These are phyloP conservation scores for Blastobotrys elegans DNA, from an alignment of 1,139 yeast genomes.

Conservation along the genomic window DNA sequence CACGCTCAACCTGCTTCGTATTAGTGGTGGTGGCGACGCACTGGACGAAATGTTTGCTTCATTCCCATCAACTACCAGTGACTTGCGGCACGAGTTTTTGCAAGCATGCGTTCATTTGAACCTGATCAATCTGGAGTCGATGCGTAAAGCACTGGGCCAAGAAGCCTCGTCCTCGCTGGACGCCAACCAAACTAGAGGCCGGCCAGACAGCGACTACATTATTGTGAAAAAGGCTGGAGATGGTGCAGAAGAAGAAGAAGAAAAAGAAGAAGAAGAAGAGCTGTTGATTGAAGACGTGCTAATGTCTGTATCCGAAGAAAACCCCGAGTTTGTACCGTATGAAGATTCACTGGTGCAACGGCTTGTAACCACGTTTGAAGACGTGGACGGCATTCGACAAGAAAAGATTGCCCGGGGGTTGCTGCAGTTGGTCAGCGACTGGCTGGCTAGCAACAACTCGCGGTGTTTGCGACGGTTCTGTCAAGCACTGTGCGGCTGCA, in stretches of 20 bases:
- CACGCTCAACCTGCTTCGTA: constrained; percentile 26
- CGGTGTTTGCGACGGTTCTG: constrained; percentile 43
- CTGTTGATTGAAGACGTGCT: constrained; percentile 22
- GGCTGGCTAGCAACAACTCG: constrained; percentile 27
- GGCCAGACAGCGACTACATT: constrained; percentile 11
- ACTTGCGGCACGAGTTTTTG: constrained; percentile 53
- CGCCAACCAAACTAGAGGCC: constrained; percentile 7
- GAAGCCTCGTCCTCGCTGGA: constrained; percentile 26
- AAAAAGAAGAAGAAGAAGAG: no score
- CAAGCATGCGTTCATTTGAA: constrained; percentile 47
- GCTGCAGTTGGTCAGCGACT: constrained; percentile 20
- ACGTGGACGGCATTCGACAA: constrained; percentile 28
- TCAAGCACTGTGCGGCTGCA: constrained; percentile 42
- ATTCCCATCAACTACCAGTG: constrained; percentile 44
- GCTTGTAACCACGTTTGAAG: constrained; percentile 25
- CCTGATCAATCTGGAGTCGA: constrained; percentile 40
- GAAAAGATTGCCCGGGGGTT: constrained; percentile 24
- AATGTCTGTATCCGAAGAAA: constrained; percentile 22
- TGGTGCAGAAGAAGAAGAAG: no score
- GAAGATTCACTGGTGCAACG: constrained; percentile 24
- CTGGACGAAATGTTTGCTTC: constrained; percentile 43
- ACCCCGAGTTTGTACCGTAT: constrained; percentile 26
- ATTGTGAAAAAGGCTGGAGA: constrained; percentile 7
- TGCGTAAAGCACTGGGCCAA: constrained; percentile 44
- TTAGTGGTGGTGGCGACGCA: constrained; percentile 32